Evolutionary conservation across 2,329 filamentous ascomycete genomes (phyloP).

Genomic region (Penicillium concentricum): DNA sequence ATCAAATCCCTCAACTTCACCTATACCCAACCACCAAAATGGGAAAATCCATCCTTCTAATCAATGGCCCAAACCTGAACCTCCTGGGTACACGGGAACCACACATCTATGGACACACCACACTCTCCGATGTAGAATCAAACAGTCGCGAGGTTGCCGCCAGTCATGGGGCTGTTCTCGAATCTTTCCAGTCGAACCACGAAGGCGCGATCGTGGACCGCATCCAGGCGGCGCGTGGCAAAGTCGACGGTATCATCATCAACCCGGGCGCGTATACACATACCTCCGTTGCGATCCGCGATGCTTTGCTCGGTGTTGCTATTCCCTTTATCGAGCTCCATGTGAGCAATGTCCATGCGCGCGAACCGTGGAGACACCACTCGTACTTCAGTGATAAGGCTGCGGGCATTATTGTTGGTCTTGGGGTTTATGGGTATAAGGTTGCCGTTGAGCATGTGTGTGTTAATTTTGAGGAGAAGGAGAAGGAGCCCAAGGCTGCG

Average conservation of each 20-base stretch:
- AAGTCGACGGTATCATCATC: constrained; percentile 64
- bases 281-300: constrained; percentile 72
- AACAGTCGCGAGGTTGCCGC: constrained; percentile 52
- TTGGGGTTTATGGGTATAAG: constrained; percentile 63
- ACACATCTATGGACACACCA: constrained; percentile 68
- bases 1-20: neutral
- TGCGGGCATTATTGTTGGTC: constrained; percentile 67
- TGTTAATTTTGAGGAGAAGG: constrained; percentile 37
- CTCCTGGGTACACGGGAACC: constrained; percentile 74
- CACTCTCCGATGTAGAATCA: constrained; percentile 61
- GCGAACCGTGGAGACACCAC: constrained; percentile 67
- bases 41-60: constrained; percentile 59
- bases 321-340: constrained; percentile 79
- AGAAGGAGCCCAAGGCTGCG: constrained; percentile 26
- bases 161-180: constrained; percentile 51
- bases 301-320: constrained; percentile 66
- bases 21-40: constrained; percentile 19
- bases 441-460: constrained; percentile 57
- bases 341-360: constrained; percentile 69
- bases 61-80: constrained; percentile 83
- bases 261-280: constrained; percentile 76
- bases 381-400: constrained; percentile 77
- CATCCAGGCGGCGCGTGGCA: constrained; percentile 64
- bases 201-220: constrained; percentile 73
- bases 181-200: constrained; percentile 72